Evolutionary conservation across 2,329 filamentous ascomycete genomes (phyloP).

Genomic region (Biscogniauxia marginata): DNA sequence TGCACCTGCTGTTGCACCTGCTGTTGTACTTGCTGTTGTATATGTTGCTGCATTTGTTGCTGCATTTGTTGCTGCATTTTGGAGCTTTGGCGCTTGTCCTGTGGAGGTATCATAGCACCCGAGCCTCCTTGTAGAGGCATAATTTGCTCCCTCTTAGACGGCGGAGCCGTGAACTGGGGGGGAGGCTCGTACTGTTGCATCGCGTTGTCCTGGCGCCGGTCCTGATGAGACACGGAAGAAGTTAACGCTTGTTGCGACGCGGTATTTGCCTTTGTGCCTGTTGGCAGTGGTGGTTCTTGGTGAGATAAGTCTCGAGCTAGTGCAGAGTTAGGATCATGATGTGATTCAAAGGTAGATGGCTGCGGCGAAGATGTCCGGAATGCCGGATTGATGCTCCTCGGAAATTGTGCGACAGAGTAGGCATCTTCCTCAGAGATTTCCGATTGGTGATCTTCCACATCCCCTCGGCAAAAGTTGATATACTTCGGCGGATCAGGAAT

Average conservation of each 20-base stretch:
- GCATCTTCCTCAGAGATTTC: constrained; percentile 75
- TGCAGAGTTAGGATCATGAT: constrained; percentile 79
- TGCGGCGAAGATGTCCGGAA: constrained; percentile 96
- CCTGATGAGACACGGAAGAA: constrained; percentile 8
- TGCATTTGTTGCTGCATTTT: background rate
- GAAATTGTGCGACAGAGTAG: constrained; percentile 95
- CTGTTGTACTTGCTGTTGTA: too few species aligned
- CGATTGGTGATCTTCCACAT: constrained; percentile 76
- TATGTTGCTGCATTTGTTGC: background rate
- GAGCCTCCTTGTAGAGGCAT: background rate
- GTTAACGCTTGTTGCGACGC: constrained; percentile 49
- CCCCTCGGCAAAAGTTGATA: constrained; percentile 96
- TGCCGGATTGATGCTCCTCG: constrained; percentile 89
- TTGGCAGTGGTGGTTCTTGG: constrained; percentile 44
- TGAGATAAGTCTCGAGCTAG: constrained; percentile 69
- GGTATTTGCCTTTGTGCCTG: constrained; percentile 49
- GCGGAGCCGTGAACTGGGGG: background rate
- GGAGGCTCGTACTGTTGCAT: background rate
- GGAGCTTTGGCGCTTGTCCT: background rate
- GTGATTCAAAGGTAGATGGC: constrained; percentile 87
- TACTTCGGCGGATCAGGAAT: constrained; percentile 97
- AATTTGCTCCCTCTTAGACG: background rate
- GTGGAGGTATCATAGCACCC: background rate
- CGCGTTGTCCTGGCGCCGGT: background rate
- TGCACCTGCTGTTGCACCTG: background rate